Percentiles rank a stretch among this genome's conserved stretches.
Evolutionary conservation across 257 asterid genomes (phyloP).

Genomic region (Nicotiana obtusifolia): DNA sequence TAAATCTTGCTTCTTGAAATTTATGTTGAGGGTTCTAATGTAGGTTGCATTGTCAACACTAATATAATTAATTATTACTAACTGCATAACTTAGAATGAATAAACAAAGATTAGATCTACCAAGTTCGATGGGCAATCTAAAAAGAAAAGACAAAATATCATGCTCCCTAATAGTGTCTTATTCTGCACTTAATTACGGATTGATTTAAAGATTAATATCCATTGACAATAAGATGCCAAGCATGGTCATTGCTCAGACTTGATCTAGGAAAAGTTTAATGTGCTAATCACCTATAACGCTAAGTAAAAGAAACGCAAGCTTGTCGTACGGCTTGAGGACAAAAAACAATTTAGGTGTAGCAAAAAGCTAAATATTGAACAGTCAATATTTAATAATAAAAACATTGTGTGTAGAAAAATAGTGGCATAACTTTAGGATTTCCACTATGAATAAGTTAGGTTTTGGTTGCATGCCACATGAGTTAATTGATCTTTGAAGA

Average conservation of each 20-base stretch:
- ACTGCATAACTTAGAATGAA: background rate
- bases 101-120: background rate
- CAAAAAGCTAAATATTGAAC: background rate
- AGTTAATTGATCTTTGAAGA: conserved; percentile 11
- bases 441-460: conserved; percentile 8
- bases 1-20: background rate
- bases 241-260: background rate
- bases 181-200: background rate
- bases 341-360: conserved; percentile 8
- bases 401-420: background rate
- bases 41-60: background rate
- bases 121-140: background rate
- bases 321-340: conserved; percentile 9
- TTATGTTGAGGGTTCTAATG: background rate
- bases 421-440: conserved; percentile 6
- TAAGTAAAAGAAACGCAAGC: conserved; percentile 3
- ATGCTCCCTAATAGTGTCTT: background rate
- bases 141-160: background rate
- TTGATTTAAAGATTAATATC: background rate
- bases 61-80: background rate
- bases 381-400: background rate
- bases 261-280: background rate
- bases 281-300: conserved; percentile 1
- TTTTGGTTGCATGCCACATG: conserved; percentile 2
- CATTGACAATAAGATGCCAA: background rate